Evolutionary conservation across 2,329 filamentous ascomycete species (phyloP).

Genomic region (Tympanopsis confertula): DNA sequence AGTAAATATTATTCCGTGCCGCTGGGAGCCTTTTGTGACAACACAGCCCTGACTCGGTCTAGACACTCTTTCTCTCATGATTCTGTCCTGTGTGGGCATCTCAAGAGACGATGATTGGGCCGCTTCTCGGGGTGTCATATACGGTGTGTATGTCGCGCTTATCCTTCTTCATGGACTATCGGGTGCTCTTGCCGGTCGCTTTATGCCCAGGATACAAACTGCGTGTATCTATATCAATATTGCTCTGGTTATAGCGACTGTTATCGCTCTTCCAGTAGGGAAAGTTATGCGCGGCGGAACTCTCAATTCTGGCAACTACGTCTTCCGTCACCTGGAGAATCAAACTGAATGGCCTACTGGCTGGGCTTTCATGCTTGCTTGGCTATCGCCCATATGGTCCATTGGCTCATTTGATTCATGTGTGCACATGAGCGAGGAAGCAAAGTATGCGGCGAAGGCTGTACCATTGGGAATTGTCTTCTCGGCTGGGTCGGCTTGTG

Average conservation of each 20-base stretch:
- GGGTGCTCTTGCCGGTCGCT: slow-evolving; percentile 35
- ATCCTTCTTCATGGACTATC: slow-evolving; percentile 41
- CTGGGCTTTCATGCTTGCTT: slow-evolving; percentile 47
- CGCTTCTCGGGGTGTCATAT: slow-evolving; percentile 41
- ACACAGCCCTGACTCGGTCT: slow-evolving; percentile 37
- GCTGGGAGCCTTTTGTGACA: slow-evolving; percentile 24
- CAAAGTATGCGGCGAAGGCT: slow-evolving; percentile 43
- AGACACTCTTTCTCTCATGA: neutral
- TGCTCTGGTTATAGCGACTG: slow-evolving; percentile 39
- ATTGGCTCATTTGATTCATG: slow-evolving; percentile 44
- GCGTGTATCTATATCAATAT: slow-evolving; percentile 43
- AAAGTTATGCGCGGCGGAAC: slow-evolving; percentile 13
- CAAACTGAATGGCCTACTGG: slow-evolving; percentile 43
- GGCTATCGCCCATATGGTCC: slow-evolving; percentile 52
- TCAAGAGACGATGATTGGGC: slow-evolving; percentile 41
- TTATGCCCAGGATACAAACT: slow-evolving; percentile 48
- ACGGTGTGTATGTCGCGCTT: slow-evolving; percentile 41
- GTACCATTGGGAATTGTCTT: slow-evolving; percentile 49
- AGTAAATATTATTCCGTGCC: neutral
- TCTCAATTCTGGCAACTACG: slow-evolving; percentile 31
- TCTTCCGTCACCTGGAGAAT: slow-evolving; percentile 45
- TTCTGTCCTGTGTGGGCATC: slow-evolving; percentile 30
- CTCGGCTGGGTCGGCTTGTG: slow-evolving; percentile 39
- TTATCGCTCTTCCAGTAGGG: slow-evolving; percentile 43
- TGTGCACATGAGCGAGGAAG: slow-evolving; percentile 49